Percentiles rank a stretch among this genome's conserved stretches.
Evolutionary conservation across 2,329 filamentous ascomycete genomes (phyloP).

Genomic region (Acrocalymma vagum): DNA sequence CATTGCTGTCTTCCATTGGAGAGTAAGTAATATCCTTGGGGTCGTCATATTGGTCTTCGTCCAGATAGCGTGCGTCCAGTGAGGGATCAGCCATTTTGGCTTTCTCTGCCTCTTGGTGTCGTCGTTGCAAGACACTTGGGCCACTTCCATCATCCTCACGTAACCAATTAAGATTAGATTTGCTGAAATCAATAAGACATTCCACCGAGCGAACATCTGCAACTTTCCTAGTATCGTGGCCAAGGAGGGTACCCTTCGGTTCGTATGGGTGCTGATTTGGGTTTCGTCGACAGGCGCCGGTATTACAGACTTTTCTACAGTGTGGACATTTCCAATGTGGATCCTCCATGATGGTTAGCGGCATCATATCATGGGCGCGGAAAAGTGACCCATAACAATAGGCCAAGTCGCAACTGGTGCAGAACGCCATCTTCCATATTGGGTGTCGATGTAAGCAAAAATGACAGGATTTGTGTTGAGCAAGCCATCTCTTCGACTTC

Average conservation of each 20-base stretch:
- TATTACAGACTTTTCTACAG: conserved; percentile 87
- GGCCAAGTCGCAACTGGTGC: conserved; percentile 75
- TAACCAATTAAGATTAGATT: conserved; percentile 88
- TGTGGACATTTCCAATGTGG: conserved; percentile 88
- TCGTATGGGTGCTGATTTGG: conserved; percentile 79
- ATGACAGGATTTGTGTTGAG: conserved; percentile 72
- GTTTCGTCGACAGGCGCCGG: conserved; percentile 76
- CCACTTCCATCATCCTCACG: conserved; percentile 59
- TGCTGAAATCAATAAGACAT: conserved; percentile 86
- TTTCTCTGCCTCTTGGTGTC: conserved; percentile 62
- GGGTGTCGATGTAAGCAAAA: conserved; percentile 83
- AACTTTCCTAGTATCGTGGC: conserved; percentile 88
- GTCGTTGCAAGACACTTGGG: conserved; percentile 57
- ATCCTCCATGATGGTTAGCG: conserved; percentile 81
- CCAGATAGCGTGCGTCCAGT: conserved; percentile 54
- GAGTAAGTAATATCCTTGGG: conserved; percentile 55
- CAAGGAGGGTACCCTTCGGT: conserved; percentile 86
- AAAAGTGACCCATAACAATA: conserved; percentile 97
- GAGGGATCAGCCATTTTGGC: conserved; percentile 58
- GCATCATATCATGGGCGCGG: conserved; percentile 89
- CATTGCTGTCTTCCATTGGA: conserved; percentile 37
- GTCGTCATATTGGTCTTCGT: conserved; percentile 48
- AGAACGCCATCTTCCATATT: conserved; percentile 84
- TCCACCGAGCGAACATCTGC: conserved; percentile 93
- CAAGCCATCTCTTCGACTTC: conserved; percentile 60